Evolutionary conservation across 108 stramenopile genomes (phyloP).

Genomic region (Halocafeteria seosinensis): DNA sequence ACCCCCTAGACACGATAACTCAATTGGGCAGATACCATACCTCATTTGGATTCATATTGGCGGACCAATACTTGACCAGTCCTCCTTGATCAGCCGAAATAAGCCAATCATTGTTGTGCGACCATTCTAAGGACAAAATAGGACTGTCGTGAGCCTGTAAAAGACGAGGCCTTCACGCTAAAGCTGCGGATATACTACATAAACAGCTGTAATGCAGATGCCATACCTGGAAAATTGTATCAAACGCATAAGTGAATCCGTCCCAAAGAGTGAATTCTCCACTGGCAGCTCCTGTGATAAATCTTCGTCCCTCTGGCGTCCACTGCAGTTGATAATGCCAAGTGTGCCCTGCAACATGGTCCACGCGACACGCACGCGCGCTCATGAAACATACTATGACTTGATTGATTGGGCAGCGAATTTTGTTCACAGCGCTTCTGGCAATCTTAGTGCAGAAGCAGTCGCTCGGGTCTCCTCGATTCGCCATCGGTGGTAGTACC

Average conservation of each 20-base stretch:
- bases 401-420: background rate
- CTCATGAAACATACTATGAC: no score
- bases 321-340: no score
- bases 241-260: conserved; percentile 64
- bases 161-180: conserved; percentile 54
- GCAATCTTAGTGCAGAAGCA: background rate
- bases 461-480: background rate
- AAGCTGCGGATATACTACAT: conserved; percentile 75
- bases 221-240: conserved; percentile 48
- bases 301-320: conserved; percentile 10
- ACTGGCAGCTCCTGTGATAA: conserved; percentile 1
- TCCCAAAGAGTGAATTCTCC: conserved; percentile 52
- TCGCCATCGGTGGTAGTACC: background rate
- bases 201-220: conserved; percentile 55
- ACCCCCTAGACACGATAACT: no score
- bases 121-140: no score
- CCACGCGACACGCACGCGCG: no score
- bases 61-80: no score
- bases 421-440: background rate
- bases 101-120: no score
- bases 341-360: no score
- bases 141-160: no score
- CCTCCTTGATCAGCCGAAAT: no score
- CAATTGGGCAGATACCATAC: no score
- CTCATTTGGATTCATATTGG: no score